phyloP scores from a whole-genome alignment of 129 eudicot genomes.

The Ambrosia trifida region DNA sequence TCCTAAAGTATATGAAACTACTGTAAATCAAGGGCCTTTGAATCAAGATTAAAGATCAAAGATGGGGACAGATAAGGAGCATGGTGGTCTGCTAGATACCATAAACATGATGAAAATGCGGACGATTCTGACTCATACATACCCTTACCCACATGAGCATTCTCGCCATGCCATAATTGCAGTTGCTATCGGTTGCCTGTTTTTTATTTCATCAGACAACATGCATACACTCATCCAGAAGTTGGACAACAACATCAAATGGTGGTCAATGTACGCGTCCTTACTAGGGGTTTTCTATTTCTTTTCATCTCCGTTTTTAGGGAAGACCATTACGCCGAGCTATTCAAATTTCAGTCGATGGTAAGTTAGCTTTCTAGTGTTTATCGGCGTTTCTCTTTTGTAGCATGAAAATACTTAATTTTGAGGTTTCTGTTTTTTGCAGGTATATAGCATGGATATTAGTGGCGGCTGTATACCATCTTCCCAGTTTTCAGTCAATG shows the following conservation, averaged over 20 bases:
- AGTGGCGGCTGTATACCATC: slow-evolving; percentile 92
- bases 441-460: slow-evolving; percentile 95
- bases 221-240: slow-evolving; percentile 91
- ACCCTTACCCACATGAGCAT: slow-evolving; percentile 97
- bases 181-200: slow-evolving; percentile 91
- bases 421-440: not conserved
- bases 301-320: slow-evolving; percentile 96
- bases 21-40: not conserved
- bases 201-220: slow-evolving; percentile 94
- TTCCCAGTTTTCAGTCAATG: slow-evolving; percentile 97
- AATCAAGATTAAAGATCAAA: not conserved
- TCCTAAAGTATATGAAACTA: slow-evolving; percentile 17
- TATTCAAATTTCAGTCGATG: slow-evolving; percentile 96
- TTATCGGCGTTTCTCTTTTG: not conserved
- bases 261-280: slow-evolving; percentile 99
- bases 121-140: slow-evolving; percentile 77
- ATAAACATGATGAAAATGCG: slow-evolving; percentile 82
- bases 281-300: slow-evolving; percentile 96
- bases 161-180: slow-evolving; percentile 90
- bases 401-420: not conserved
- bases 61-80: slow-evolving; percentile 65
- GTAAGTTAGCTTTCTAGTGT: slow-evolving; percentile 35
- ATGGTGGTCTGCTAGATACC: slow-evolving; percentile 66
- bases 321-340: slow-evolving; percentile 91
- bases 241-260: slow-evolving; percentile 82